Conservation (phyloP, 1,284 basidiomycete genomes). For the Apiotrichum montevideense region DNA sequence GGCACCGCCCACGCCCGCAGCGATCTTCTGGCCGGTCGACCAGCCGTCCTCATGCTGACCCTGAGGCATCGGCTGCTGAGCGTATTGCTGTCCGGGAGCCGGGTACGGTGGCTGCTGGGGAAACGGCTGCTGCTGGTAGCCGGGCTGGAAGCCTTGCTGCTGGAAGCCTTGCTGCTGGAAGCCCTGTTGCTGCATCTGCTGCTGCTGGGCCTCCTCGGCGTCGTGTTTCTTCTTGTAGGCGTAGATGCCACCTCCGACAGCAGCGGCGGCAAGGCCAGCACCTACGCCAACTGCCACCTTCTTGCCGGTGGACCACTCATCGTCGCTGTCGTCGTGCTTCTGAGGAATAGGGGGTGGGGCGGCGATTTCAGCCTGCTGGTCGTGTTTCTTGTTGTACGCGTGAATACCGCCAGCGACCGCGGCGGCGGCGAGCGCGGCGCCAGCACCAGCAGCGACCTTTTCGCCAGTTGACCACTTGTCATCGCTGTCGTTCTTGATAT, state of each 20-base stretch:
- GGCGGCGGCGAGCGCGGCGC: not conserved
- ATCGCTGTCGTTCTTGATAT: not conserved
- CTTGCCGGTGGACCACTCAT: too few species aligned
- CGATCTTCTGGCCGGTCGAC: too few species aligned
- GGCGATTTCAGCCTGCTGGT: not conserved
- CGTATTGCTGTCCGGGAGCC: too few species aligned
- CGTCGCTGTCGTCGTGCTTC: not conserved
- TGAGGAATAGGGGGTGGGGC: not conserved
- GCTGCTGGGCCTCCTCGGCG: not conserved
- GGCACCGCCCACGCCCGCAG: too few species aligned
- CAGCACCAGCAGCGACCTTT: not conserved
- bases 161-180: not conserved
- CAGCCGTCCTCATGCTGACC: too few species aligned
- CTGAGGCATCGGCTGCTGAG: too few species aligned
- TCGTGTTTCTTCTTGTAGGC: slow-evolving; percentile 13
- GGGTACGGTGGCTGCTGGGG: too few species aligned
- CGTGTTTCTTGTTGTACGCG: not conserved
- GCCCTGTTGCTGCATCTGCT: not conserved
- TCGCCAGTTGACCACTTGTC: not conserved
- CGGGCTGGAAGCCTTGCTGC: not conserved
- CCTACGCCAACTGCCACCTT: not conserved
- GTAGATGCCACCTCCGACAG: slow-evolving; percentile 2
- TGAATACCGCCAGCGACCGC: not conserved
- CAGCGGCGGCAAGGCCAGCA: slow-evolving; percentile 1
- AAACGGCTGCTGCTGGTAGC: too few species aligned